phyloP scores from a whole-genome alignment of 2,329 filamentous ascomycete species.

The Ophiostoma perfectum region DNA sequence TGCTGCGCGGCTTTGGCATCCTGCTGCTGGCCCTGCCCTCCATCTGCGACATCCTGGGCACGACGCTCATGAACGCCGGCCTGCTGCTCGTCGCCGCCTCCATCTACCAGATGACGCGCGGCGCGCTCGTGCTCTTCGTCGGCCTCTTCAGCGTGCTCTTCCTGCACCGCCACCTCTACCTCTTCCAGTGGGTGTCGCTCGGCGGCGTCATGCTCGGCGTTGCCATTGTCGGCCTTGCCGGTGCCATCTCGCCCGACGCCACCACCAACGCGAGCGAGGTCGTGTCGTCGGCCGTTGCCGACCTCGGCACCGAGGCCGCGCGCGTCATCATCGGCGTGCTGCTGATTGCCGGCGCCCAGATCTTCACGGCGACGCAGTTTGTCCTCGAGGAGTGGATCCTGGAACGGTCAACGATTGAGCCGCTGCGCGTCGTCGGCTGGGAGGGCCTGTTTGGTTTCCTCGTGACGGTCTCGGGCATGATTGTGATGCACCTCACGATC shows the following conservation, averaged over 20 bases:
- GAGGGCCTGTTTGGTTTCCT: slow-evolving; percentile 87
- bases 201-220: slow-evolving; percentile 84
- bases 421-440: slow-evolving; percentile 90
- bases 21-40: slow-evolving; percentile 76
- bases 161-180: slow-evolving; percentile 66
- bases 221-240: slow-evolving; percentile 81
- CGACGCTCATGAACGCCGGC: slow-evolving; percentile 95
- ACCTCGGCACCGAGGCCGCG: slow-evolving; percentile 46
- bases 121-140: slow-evolving; percentile 90
- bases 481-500: slow-evolving; percentile 69
- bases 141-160: slow-evolving; percentile 93
- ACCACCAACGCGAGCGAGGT: slow-evolving; percentile 35
- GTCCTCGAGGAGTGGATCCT: slow-evolving; percentile 93
- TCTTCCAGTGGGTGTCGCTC: slow-evolving; percentile 92
- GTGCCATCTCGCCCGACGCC: slow-evolving; percentile 69
- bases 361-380: slow-evolving; percentile 96
- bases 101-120: slow-evolving; percentile 98
- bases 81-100: slow-evolving; percentile 89
- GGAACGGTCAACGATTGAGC: slow-evolving; percentile 59
- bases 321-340: slow-evolving; percentile 76
- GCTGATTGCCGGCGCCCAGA: slow-evolving; percentile 87
- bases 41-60: slow-evolving; percentile 89
- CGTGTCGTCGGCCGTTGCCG: slow-evolving; percentile 29
- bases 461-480: slow-evolving; percentile 72
- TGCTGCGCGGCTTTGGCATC: slow-evolving; percentile 66